These are phyloP conservation scores for Mycena sp. DNA, from an alignment of 1,284 basidiomycete species.

Conservation along the genomic window DNA sequence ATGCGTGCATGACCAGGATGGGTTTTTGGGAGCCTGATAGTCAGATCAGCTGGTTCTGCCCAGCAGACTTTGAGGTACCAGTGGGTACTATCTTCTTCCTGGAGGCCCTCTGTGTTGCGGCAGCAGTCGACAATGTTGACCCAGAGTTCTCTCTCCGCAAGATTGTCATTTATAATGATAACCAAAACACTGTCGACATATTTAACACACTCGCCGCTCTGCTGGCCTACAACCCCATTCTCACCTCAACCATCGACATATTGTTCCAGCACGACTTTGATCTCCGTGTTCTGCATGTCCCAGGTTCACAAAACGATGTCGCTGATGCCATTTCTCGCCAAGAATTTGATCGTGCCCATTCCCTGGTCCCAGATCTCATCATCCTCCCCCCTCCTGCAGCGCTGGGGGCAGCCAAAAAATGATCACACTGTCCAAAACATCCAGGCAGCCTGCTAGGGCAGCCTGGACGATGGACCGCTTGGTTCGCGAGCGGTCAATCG, in stretches of 20 bases:
- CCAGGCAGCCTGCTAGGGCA: slow-evolving; percentile 38
- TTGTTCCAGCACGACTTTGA: slow-evolving; percentile 4
- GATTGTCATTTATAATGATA: too few species aligned
- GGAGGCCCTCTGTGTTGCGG: too few species aligned
- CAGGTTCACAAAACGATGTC: slow-evolving; percentile 28
- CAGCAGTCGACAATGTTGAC: too few species aligned
- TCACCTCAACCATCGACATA: slow-evolving; percentile 15
- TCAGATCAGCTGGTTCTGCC: too few species aligned
- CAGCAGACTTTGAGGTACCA: too few species aligned
- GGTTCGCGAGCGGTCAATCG: slow-evolving; percentile 40
- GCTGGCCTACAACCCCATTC: slow-evolving; percentile 23
- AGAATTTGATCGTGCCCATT: too few species aligned
- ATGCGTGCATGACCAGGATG: too few species aligned
- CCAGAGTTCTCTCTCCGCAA: too few species aligned
- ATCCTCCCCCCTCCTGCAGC: slow-evolving; percentile 36
- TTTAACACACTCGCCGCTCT: slow-evolving; percentile 11
- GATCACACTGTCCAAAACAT: slow-evolving; percentile 11
- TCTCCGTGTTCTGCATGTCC: slow-evolving; percentile 33
- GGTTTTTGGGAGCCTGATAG: too few species aligned
- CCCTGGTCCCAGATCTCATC: not conserved
- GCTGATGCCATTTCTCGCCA: slow-evolving; percentile 26
- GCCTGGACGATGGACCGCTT: slow-evolving; percentile 46
- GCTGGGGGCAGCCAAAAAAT: slow-evolving; percentile 40
- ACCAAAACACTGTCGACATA: too few species aligned
- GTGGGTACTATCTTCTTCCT: too few species aligned